Evolutionary conservation across 345 rosid species (phyloP), one percentile per base, ranked within the genome.

Genomic region (Aquilaria yunnanensis): DNA sequence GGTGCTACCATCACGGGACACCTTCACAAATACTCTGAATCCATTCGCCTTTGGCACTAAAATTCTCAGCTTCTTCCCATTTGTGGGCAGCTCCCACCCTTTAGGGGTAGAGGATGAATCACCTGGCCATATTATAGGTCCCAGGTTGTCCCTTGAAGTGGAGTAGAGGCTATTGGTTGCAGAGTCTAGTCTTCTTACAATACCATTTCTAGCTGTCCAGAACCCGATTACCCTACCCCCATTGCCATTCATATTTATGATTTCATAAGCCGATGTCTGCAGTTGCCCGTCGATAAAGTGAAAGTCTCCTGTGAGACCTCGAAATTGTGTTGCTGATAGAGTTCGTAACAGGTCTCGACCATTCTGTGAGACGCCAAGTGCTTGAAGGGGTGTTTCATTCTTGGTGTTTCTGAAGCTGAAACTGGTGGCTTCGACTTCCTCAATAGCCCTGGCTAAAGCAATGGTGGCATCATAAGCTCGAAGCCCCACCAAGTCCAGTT

Each of bases 1-100:
- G 6, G 80, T 70, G 3, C 1, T 46, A 62, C 62, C 58, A 47
- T 81, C 79, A 9, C 13, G 14, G 41, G 54, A 67, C 31, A 75
- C 79, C 46, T 62, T 56, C 33, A 81, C 81, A 3, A 84, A 75
- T 6, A 75, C 75, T 0, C 3, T 12, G 34, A 75, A 81, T 71
- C 82, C 84, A 0, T 2, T 1, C 41, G 56, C 77, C 32, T 55
- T 47, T 3, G 89, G 84, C 8, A 84, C 79, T 51, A 79, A 82
- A 2, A 81, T 72, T 2, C 41, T 58, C 47, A 84, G 45, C 63
- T 57, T 80, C 67, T 62, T 78, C 54, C 72, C 74, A 1, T 58
- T 47, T 2, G 78, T 79, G 0, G 84, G 86, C 5, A 73, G 57
- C 59, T 71, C 74, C 82, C 82, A 77, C 2, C 84, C 89, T 55